phyloP scores from a whole-genome alignment of 164 flowering plant genomes.

The Pachysandra terminalis region DNA sequence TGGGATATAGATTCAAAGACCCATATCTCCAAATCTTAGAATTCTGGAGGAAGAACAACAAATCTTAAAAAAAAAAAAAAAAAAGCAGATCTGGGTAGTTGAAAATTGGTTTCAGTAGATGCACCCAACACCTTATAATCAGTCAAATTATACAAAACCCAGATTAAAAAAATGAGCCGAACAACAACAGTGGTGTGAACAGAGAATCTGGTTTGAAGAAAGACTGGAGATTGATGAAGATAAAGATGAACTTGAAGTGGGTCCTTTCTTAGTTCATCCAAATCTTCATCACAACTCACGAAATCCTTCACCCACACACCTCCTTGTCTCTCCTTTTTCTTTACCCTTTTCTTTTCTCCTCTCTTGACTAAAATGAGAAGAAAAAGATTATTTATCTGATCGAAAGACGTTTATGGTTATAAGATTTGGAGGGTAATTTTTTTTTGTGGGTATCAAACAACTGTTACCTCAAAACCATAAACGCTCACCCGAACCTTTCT shows the following conservation, averaged over 20 bases:
- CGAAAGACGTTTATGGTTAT: not conserved
- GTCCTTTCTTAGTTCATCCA: constrained; percentile 23
- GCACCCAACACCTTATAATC: constrained; percentile 16
- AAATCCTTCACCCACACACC: constrained; percentile 12
- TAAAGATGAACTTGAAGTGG: constrained; percentile 25
- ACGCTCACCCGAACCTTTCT: constrained; percentile 11
- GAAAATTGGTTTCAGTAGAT: constrained; percentile 15
- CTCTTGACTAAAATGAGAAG: too few relatives aligned
- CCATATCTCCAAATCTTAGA: constrained; percentile 31
- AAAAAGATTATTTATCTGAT: not conserved
- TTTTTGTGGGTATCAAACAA: constrained; percentile 5
- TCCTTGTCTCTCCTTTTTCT: constrained; percentile 1
- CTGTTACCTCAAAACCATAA: constrained; percentile 8
- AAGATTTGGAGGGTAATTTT: not conserved
- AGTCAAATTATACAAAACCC: not conserved
- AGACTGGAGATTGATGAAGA: constrained; percentile 16
- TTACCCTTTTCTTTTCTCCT: constrained; percentile 3
- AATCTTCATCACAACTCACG: constrained; percentile 21
- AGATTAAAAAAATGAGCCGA: not conserved
- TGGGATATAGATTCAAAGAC: constrained; percentile 31
- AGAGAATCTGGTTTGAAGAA: not conserved
- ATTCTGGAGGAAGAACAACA: constrained; percentile 1
- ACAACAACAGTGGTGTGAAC: too few relatives aligned
- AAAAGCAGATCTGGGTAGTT: constrained; percentile 29
- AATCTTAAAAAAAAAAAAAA: constrained; percentile 1